phyloP scores from a whole-genome alignment of 306 rosid genomes.

The Vigna hirtella region DNA sequence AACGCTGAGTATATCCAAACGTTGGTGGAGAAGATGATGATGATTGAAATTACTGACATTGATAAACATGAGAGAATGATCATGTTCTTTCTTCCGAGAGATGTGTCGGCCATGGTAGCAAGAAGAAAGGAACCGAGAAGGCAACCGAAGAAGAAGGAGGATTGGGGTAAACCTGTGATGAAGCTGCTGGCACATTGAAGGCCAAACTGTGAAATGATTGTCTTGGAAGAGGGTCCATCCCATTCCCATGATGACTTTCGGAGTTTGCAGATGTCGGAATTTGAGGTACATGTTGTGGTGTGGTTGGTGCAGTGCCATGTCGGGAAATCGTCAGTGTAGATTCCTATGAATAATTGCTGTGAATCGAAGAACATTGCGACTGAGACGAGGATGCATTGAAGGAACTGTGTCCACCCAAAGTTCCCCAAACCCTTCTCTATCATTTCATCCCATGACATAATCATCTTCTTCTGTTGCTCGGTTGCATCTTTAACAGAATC shows the following conservation, averaged over 20 bases:
- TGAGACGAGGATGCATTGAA: slow-evolving; percentile 50
- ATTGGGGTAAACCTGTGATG: slow-evolving; percentile 43
- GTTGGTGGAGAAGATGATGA: slow-evolving; percentile 34
- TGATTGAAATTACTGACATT: slow-evolving; percentile 39
- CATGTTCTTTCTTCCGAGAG: slow-evolving; percentile 52
- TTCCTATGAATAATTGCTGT: slow-evolving; percentile 55
- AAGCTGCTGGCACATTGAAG: slow-evolving; percentile 51
- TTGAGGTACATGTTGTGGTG: slow-evolving; percentile 19
- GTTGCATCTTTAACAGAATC: not conserved
- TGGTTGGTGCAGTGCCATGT: slow-evolving; percentile 56
- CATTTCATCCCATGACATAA: slow-evolving; percentile 19
- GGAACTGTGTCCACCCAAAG: slow-evolving; percentile 36
- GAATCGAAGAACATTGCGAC: slow-evolving; percentile 50
- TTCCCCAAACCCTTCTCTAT: slow-evolving; percentile 16
- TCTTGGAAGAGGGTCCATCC: slow-evolving; percentile 38
- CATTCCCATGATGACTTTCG: slow-evolving; percentile 50
- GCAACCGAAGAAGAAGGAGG: slow-evolving; percentile 54
- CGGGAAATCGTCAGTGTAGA: slow-evolving; percentile 54
- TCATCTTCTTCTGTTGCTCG: not conserved
- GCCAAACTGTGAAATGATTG: slow-evolving; percentile 56
- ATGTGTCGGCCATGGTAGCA: slow-evolving; percentile 47
- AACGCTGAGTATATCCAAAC: slow-evolving; percentile 52
- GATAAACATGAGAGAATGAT: slow-evolving; percentile 39
- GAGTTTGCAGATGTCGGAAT: slow-evolving; percentile 50
- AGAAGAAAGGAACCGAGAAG: slow-evolving; percentile 43